Conservation (phyloP, 1,284 basidiomycete species). For the Ustilago sp. region DNA sequence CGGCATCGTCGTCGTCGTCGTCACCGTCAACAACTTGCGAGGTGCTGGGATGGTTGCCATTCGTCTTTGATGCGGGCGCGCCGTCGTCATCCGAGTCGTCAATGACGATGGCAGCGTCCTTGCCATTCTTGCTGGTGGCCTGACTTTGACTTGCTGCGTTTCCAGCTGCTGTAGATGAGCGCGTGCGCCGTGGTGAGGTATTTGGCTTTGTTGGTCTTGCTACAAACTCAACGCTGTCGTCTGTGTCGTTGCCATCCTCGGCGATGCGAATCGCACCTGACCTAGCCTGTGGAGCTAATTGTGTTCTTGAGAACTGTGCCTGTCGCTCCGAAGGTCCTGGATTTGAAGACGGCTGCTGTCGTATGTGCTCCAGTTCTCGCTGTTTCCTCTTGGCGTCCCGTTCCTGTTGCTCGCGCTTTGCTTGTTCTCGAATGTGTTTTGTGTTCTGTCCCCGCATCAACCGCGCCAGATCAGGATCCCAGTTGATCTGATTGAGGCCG, state of each 20-base stretch:
- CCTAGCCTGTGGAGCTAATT: constrained; percentile 19
- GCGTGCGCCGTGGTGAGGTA: constrained; percentile 9
- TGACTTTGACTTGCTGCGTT: constrained; percentile 8
- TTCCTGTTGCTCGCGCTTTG: constrained; percentile 38
- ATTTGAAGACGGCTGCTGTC: constrained; percentile 14
- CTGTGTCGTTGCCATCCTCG: constrained; percentile 25
- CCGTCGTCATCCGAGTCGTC: constrained; percentile 31
- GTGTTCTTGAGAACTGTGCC: constrained; percentile 7
- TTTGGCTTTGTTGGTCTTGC: constrained; percentile 6
- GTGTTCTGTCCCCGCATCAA: constrained; percentile 51
- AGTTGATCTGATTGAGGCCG: constrained; percentile 23
- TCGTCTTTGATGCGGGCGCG: not conserved
- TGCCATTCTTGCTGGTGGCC: not conserved
- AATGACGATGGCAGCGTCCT: constrained; percentile 10
- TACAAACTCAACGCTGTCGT: constrained; percentile 31
- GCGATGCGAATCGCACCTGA: not conserved
- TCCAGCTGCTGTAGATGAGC: constrained; percentile 7
- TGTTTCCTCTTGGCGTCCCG: constrained; percentile 24
- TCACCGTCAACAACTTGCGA: not conserved
- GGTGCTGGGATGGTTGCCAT: not conserved
- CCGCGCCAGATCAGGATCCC: constrained; percentile 55
- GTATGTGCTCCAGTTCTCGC: constrained; percentile 20
- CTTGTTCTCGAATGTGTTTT: constrained; percentile 48
- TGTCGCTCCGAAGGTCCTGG: constrained; percentile 11
- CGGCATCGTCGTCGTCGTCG: not conserved